Base-by-base conservation (phyloP, 2,329 filamentous ascomycete genomes). In the Alternaria brassicicola region DNA sequence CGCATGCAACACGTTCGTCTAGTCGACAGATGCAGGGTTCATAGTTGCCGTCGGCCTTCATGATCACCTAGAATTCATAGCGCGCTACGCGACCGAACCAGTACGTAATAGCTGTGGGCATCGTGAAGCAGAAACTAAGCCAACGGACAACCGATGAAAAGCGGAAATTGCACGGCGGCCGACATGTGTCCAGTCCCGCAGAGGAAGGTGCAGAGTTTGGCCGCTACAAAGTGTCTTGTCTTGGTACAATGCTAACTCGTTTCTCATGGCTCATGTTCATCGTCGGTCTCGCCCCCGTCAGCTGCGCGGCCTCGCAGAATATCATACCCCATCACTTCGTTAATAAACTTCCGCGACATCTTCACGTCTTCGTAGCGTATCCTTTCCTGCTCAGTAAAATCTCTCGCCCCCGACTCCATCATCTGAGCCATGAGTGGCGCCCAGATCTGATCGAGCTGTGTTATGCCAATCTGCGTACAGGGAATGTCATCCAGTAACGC, bases 291-390 rank as follows among this genome's bases (percentile, higher is more conserved):
- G 47, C 70, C 66, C 21, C 62, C 71, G 45, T 72, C 66, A 2
- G 64, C 63, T 25, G 66, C 66, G 15, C 66, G 65, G 28, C 73
- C 72, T 43, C 64, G 67, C 61, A 76, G 55, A 26, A 76, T 70
- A 59, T 77, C 73, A 51, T 76, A 76, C 3, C 74, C 75, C 68
- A 76, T 73, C 6, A 76, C 57, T 48, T 75, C 73, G 57, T 75
- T 76, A 31, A 77, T 66, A 53, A 72, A 77, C 52, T 73, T 71
- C 47, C 62, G 69, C 49, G 69, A 71, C 5, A 52, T 43, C 55
- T 57, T 63, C 47, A 76, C 56, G 31, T 76, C 69, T 36, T 66
- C 64, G 45, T 70, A 75, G 28, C 65, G 61, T n/a, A 57, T 52
- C 59, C 65, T 71, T 52, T 76, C 68, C 23, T 68, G 61, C 47